phyloP scores from a whole-genome alignment of 352 stramenopile genomes.

The Ophiocytium majus region DNA sequence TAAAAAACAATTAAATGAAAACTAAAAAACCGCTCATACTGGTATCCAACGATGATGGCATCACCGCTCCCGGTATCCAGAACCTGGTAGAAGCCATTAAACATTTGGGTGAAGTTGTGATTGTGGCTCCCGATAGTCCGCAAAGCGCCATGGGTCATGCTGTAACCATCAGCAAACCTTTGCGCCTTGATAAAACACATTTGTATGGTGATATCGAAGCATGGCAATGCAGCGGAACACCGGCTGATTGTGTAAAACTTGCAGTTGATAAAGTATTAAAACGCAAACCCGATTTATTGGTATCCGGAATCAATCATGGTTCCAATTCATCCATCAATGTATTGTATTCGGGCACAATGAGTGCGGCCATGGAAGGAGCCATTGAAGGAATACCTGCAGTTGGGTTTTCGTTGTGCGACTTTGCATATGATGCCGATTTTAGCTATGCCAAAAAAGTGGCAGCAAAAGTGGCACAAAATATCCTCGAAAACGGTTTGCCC shows the following conservation, averaged over 20 bases:
- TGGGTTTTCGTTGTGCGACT: constrained; percentile 19
- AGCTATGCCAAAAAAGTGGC: constrained; percentile 19
- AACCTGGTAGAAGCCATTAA: constrained; percentile 20
- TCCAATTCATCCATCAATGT: constrained; percentile 21
- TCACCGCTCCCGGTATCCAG: constrained; percentile 16
- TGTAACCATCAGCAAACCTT: constrained; percentile 20
- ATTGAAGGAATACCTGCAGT: constrained; percentile 20
- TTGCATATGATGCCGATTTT: constrained; percentile 21
- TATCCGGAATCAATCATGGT: constrained; percentile 20
- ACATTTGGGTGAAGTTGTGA: constrained; percentile 20
- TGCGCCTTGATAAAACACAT: constrained; percentile 20
- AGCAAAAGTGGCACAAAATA: constrained; percentile 21
- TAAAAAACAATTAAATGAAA: constrained; percentile 24
- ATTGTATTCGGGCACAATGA: constrained; percentile 20
- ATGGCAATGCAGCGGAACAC: constrained; percentile 18
- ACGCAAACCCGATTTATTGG: constrained; percentile 19
- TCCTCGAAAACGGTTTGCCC: constrained; percentile 18
- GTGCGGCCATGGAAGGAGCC: constrained; percentile 15
- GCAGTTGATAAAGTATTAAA: constrained; percentile 22
- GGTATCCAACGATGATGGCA: constrained; percentile 19
- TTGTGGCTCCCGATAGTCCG: constrained; percentile 17
- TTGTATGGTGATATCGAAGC: constrained; percentile 20
- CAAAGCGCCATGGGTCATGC: constrained; percentile 17
- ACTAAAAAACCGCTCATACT: constrained; percentile 21
- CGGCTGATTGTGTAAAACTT: constrained; percentile 20